Conservation (phyloP, 2,329 filamentous ascomycete genomes). For the Trichoderma endophyticum region DNA sequence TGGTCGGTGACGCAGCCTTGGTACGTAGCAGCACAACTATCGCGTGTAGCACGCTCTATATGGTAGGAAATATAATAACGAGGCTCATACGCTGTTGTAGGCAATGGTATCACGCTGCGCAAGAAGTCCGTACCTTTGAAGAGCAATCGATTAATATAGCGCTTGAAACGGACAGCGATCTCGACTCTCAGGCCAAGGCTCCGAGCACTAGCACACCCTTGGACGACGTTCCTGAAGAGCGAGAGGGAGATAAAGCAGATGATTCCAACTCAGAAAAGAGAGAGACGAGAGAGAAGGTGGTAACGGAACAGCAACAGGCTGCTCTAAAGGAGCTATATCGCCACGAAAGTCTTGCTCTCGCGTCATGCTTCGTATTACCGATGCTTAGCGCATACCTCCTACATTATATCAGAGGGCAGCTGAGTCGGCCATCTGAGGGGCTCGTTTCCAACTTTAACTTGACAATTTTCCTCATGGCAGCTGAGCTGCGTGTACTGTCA, state of each 20-base stretch:
- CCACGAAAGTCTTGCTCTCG: conserved; percentile 72
- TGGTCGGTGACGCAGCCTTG: conserved; percentile 91
- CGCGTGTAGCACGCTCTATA: background rate
- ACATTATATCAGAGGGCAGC: conserved; percentile 73
- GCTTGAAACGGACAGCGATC: conserved; percentile 46
- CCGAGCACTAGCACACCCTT: conserved; percentile 28
- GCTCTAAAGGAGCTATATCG: conserved; percentile 64
- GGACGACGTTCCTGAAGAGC: conserved; percentile 46
- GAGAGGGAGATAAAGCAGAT: conserved; percentile 27
- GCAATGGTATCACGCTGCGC: conserved; percentile 73
- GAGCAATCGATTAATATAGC: conserved; percentile 41
- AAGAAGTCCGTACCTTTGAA: conserved; percentile 56
- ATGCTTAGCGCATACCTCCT: conserved; percentile 77
- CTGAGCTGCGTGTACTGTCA: conserved; percentile 78
- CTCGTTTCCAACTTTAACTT: conserved; percentile 91
- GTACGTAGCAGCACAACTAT: conserved; percentile 44
- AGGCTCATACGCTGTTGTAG: conserved; percentile 37
- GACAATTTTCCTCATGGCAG: conserved; percentile 81
- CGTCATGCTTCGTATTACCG: conserved; percentile 77
- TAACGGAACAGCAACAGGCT: conserved; percentile 30
- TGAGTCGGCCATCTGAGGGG: conserved; percentile 80
- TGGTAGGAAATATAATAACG: background rate
- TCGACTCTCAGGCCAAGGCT: conserved; percentile 26
- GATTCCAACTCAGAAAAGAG: conserved; percentile 13
- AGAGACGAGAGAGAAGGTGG: background rate